A percentile compares a stretch with the other conserved stretches of the same genome.
Evolutionary conservation across 352 stramenopile species (phyloP).

Genomic region (Pythium apleroticum): DNA sequence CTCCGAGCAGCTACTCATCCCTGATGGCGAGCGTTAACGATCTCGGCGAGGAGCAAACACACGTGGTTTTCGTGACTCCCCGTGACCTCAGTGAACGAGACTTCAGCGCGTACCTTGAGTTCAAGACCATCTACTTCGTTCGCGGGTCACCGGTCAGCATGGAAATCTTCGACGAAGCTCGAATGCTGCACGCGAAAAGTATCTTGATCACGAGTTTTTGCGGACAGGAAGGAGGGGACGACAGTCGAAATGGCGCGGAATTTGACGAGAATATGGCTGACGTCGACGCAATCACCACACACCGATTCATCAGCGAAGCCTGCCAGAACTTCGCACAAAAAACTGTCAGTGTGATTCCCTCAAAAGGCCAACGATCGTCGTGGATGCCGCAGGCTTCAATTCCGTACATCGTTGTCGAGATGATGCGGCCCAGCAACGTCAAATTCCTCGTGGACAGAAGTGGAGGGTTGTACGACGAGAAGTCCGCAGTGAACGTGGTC

Average conservation of each 20-base stretch:
- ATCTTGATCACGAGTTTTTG: conserved; percentile 78
- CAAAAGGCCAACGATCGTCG: conserved; percentile 15
- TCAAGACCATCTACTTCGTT: conserved; percentile 67
- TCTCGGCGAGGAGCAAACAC: conserved; percentile 34
- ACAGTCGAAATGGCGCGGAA: conserved; percentile 31
- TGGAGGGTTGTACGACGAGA: conserved; percentile 45
- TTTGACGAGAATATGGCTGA: conserved; percentile 77
- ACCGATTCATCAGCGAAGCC: conserved; percentile 74
- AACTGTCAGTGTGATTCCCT: background rate
- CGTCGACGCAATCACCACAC: conserved; percentile 73
- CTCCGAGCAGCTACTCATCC: conserved; percentile 53
- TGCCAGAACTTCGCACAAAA: conserved; percentile 44
- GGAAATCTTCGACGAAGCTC: conserved; percentile 50
- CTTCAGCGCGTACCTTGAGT: conserved; percentile 38
- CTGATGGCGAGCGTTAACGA: conserved; percentile 57
- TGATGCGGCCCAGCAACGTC: conserved; percentile 71
- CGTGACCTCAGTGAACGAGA: conserved; percentile 51
- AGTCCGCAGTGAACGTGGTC: conserved; percentile 32
- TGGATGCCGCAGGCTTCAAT: conserved; percentile 13
- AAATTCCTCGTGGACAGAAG: conserved; percentile 68
- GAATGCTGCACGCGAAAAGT: conserved; percentile 55
- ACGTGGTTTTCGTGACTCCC: conserved; percentile 62
- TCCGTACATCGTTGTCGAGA: conserved; percentile 67
- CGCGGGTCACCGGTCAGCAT: conserved; percentile 65
- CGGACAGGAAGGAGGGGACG: conserved; percentile 26